These are phyloP conservation scores for Closterium sp. DNA, from an alignment of 139 green algal species.

Conservation along the genomic window DNA sequence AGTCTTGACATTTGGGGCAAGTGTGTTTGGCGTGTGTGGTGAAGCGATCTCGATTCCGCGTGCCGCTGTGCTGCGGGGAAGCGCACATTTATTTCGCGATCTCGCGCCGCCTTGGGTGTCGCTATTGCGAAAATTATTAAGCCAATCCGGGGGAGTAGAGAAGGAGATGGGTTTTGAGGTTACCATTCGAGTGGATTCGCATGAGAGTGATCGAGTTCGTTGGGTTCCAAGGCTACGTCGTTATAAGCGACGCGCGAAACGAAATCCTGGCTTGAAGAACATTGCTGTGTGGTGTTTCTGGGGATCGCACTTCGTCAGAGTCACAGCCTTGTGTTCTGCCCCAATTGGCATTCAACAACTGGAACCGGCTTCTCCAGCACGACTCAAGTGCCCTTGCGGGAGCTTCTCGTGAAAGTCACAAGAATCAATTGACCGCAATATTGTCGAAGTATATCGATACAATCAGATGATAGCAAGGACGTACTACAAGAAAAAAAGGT, in stretches of 20 bases:
- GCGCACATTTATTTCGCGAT: neutral
- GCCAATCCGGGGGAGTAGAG: neutral
- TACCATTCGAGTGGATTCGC: neutral
- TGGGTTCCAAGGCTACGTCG: neutral
- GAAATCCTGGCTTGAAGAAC: neutral
- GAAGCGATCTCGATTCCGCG: too few relatives aligned
- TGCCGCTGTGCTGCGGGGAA: neutral
- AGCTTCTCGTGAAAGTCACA: too few relatives aligned
- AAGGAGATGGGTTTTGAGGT: neutral
- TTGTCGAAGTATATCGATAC: too few relatives aligned
- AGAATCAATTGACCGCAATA: too few relatives aligned
- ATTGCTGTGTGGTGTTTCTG: too few relatives aligned
- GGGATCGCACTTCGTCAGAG: neutral
- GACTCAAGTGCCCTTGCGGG: too few relatives aligned
- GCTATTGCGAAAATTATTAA: neutral
- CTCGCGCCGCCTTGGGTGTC: neutral
- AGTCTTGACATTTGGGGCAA: too few relatives aligned
- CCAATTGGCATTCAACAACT: too few relatives aligned
- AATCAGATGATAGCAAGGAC: too few relatives aligned
- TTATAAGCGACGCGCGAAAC: neutral
- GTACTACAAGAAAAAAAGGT: too few relatives aligned
- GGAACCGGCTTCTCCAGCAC: too few relatives aligned
- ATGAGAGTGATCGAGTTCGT: too few relatives aligned
- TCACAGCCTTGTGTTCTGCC: neutral
- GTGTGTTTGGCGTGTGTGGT: neutral